These are phyloP conservation scores for Ogataea sp. DNA, from an alignment of 805 yeast genomes.

Conservation along the genomic window DNA sequence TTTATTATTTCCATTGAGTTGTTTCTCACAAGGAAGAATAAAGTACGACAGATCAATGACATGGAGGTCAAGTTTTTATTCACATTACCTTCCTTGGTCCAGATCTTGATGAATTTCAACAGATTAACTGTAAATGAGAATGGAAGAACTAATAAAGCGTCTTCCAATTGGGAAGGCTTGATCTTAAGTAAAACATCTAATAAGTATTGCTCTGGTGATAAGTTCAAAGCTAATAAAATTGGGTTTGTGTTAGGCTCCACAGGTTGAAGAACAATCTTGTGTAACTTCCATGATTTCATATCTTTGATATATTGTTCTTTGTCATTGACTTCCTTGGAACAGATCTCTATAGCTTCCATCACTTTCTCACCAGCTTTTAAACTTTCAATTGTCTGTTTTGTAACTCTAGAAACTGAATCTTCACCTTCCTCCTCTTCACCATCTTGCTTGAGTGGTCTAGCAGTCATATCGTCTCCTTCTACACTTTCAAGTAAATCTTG, in stretches of 20 bases:
- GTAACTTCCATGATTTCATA: conserved; percentile 27
- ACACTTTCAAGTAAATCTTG: conserved; percentile 65
- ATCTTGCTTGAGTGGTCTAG: conserved; percentile 26
- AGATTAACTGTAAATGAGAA: conserved; percentile 73
- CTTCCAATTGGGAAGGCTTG: conserved; percentile 81
- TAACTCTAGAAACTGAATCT: conserved; percentile 57
- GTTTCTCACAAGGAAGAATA: conserved; percentile 64
- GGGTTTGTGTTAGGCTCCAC: conserved; percentile 58
- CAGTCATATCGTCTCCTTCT: conserved; percentile 42
- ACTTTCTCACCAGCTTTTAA: conserved; percentile 90
- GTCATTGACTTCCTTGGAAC: conserved; percentile 59
- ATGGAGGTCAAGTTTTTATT: conserved; percentile 40
- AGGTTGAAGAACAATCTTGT: conserved; percentile 41
- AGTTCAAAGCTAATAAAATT: conserved; percentile 62
- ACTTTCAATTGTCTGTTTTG: conserved; percentile 81
- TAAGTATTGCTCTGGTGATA: conserved; percentile 72
- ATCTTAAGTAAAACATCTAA: conserved; percentile 63
- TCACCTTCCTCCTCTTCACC: conserved; percentile 28
- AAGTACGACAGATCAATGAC: conserved; percentile 61
- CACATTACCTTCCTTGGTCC: conserved; percentile 46
- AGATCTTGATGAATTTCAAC: conserved; percentile 63
- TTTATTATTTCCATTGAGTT: conserved; percentile 75
- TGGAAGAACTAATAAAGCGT: conserved; percentile 85
- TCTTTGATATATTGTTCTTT: conserved; percentile 40
- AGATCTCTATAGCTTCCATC: conserved; percentile 87